These are phyloP conservation scores for Calonectria ilicicola DNA, from an alignment of 2,329 filamentous ascomycete species.

Conservation along the genomic window DNA sequence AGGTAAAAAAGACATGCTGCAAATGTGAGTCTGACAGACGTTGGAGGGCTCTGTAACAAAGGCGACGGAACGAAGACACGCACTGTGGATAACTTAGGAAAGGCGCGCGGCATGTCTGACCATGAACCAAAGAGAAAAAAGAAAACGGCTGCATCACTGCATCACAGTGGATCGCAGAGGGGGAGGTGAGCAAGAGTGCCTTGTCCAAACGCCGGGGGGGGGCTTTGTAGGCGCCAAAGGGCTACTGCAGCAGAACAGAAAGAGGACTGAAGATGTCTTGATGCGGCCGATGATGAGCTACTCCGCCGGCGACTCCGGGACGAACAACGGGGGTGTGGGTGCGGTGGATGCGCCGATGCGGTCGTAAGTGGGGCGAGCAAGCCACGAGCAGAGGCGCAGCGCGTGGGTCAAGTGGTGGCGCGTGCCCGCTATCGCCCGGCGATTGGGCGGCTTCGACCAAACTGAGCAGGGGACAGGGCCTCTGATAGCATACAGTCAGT, in stretches of 20 bases:
- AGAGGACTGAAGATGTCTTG: conserved; percentile 37
- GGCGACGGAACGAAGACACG: neutral
- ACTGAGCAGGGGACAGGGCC: conserved; percentile 25
- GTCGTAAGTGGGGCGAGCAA: conserved; percentile 30
- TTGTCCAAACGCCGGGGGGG: conserved; percentile 1
- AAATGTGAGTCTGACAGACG: conserved; percentile 19
- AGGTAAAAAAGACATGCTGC: neutral
- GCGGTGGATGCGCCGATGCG: conserved; percentile 22
- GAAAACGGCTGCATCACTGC: conserved; percentile 17
- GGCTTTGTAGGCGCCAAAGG: neutral
- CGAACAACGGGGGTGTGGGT: conserved; percentile 31
- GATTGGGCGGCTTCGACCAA: conserved; percentile 31
- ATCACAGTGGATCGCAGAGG: conserved; percentile 16
- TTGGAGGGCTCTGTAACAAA: neutral
- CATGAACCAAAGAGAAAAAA: neutral
- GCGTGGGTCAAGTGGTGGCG: conserved; percentile 39
- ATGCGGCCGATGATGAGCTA: conserved; percentile 33
- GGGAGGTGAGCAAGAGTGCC: conserved; percentile 10
- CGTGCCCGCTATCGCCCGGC: conserved; percentile 29
- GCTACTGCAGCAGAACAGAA: conserved; percentile 41
- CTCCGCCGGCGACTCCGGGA: conserved; percentile 45
- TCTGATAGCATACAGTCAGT: conserved; percentile 1
- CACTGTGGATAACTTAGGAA: conserved; percentile 4
- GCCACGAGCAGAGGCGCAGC: conserved; percentile 49
- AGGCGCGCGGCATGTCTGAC: conserved; percentile 19